phyloP scores from a whole-genome alignment of 164 flowering plant genomes.

The Nymphaea colorata region DNA sequence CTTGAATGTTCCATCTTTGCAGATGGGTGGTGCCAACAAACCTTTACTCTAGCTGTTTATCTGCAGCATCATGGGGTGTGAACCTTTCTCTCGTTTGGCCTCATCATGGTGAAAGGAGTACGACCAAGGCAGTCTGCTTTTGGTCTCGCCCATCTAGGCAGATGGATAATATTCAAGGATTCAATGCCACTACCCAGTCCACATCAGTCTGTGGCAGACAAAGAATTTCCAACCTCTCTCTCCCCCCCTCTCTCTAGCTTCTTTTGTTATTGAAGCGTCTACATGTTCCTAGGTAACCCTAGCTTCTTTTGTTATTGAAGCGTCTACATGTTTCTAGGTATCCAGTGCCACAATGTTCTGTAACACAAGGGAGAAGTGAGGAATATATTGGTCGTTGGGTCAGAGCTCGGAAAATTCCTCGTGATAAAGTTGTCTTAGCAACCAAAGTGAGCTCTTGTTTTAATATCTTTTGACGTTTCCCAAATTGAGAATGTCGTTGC shows the following conservation, averaged over 20 bases:
- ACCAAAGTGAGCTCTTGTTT: conserved; percentile 44
- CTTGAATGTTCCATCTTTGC: no score
- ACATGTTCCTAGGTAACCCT: conserved; percentile 35
- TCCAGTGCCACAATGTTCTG: conserved; percentile 81
- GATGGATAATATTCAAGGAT: no score
- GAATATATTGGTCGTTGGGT: conserved; percentile 76
- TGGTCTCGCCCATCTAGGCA: no score
- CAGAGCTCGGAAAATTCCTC: conserved; percentile 35
- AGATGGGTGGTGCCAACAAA: no score
- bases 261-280: no score
- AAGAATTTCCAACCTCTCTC: background rate
- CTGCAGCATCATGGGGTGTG: no score
- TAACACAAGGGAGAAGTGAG: conserved; percentile 80
- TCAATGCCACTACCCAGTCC: background rate
- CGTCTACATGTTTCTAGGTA: conserved; percentile 29
- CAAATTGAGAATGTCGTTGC: background rate
- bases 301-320: no score
- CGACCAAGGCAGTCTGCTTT: no score
- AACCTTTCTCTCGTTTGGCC: no score
- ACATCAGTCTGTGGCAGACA: background rate
- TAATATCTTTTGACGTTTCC: background rate
- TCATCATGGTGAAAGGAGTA: no score
- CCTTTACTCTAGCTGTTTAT: no score
- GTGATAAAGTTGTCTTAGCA: conserved; percentile 52
- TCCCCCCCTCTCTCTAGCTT: no score